Percentiles rank a stretch among this genome's conserved stretches.
These are phyloP conservation scores for Trichoderma aggressivum DNA, from an alignment of 2,329 filamentous ascomycete species.

Conservation along the genomic window DNA sequence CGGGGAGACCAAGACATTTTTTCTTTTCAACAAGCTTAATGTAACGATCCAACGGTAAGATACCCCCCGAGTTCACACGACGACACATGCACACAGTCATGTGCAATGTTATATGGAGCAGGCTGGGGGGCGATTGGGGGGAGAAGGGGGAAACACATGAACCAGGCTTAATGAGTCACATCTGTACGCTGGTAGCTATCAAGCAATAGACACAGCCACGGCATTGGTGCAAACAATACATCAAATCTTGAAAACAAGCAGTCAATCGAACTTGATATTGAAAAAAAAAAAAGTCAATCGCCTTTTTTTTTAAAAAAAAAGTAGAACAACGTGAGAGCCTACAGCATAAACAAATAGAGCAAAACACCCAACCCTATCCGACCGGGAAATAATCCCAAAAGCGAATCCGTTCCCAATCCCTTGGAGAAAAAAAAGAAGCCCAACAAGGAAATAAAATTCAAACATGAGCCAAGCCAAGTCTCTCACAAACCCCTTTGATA, in stretches of 20 bases:
- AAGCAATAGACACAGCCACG: not conserved
- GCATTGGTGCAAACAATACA: not conserved
- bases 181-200: not conserved
- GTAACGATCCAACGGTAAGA: conserved; percentile 7
- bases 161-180: not conserved
- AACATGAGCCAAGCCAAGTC: conserved; percentile 3
- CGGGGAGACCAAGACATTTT: not conserved
- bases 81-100: not conserved
- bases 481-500: conserved; percentile 8
- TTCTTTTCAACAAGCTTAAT: not conserved
- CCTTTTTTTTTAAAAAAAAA: not conserved
- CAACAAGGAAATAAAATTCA: not conserved
- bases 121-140: not conserved
- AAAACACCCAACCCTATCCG: not conserved
- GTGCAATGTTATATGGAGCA: not conserved
- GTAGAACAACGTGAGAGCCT: not conserved
- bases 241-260: not conserved
- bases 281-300: not conserved
- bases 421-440: not conserved
- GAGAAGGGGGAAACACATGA: not conserved
- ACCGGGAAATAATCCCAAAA: not conserved
- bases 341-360: not conserved
- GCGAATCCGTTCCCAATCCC: not conserved
- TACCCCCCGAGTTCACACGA: conserved; percentile 10
- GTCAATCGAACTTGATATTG: not conserved